Base-by-base conservation (phyloP, 495 filamentous ascomycete genomes). In the Daldinia grandis region DNA sequence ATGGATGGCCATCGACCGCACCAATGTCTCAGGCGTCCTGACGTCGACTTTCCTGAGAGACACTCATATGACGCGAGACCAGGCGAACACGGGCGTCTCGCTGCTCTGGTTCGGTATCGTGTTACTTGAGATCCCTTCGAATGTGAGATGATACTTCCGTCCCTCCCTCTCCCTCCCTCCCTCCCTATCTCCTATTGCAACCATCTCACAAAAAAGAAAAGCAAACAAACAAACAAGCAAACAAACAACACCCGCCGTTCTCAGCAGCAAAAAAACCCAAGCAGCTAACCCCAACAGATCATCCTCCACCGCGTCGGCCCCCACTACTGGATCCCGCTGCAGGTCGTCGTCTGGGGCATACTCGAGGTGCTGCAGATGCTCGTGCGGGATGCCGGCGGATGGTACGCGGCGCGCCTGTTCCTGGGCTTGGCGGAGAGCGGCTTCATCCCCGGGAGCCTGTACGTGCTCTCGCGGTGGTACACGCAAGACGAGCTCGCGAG, bases 1-100 rank as follows among this genome's bases (percentile, higher is more conserved):
- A 38, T 68, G 65, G 65, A 68, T 68, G 65, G 65, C 65, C 15
- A 68, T 68, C 50, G 65, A 68, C 51, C 65, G 65, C 27, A 68
- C 65, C 21, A 68, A 68, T 17, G 65, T 68, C 50, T 68, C 65
- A 14, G 65, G 65, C 30, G 65, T 68, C 51, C 35, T 68, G 9
- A 68, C 65, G 0, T 68, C 65, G 38, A 68, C 65, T 15, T 68
- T 68, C 30, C 38, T 68, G 0, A 49, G 53, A 31, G 65, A 68
- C 51, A 68, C 65, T 0, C 49, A 56, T n/a, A 68, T 68, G 58
- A 62, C 65, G 40, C 58, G 65, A 24, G 65, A 68, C 21, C 65
- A 68, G 15, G 65, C 65, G 5, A 68, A 68, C 25, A 68, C 65
- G 4, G 65, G 65, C 7, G 53, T 68, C 38, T 68, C 65, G 21